Percentiles rank a stretch among this genome's conserved stretches.
phyloP scores from a whole-genome alignment of 2,329 filamentous ascomycete species.

The Trichophyton mentagrophytes region DNA sequence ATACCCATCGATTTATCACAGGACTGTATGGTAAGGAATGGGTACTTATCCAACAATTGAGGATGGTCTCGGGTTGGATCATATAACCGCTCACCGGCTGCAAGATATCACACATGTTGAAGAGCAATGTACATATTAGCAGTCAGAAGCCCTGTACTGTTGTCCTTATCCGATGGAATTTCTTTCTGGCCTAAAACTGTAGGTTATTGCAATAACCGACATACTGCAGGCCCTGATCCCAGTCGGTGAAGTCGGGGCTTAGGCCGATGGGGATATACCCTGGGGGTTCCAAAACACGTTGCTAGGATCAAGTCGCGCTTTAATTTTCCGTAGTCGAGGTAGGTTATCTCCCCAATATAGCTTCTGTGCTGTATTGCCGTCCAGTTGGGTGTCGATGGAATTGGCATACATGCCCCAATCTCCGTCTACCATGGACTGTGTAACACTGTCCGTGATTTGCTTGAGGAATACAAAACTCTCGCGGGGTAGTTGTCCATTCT shows the following conservation, averaged over 20 bases:
- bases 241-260: neutral
- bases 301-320: slow-evolving; percentile 38
- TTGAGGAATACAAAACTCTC: slow-evolving; percentile 31
- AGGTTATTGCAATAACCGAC: neutral
- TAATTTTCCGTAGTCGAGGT: slow-evolving; percentile 33
- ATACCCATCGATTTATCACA: neutral
- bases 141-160: neutral
- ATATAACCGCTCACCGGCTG: neutral
- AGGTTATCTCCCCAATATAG: slow-evolving; percentile 43
- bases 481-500: slow-evolving; percentile 18
- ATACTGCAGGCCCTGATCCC: neutral
- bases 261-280: slow-evolving; percentile 2
- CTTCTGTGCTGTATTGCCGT: slow-evolving; percentile 26
- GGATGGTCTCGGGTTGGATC: neutral
- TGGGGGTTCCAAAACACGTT: slow-evolving; percentile 45
- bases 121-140: neutral
- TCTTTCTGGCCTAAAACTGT: neutral
- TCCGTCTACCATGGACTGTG: slow-evolving; percentile 24
- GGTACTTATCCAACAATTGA: neutral
- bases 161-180: neutral
- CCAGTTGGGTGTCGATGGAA: slow-evolving; percentile 42
- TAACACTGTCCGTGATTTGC: slow-evolving; percentile 31
- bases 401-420: slow-evolving; percentile 42
- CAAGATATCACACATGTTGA: neutral
- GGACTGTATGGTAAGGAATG: neutral